phyloP scores from a whole-genome alignment of 2,329 filamentous ascomycete genomes.

The Phyllosticta citribraziliensis region DNA sequence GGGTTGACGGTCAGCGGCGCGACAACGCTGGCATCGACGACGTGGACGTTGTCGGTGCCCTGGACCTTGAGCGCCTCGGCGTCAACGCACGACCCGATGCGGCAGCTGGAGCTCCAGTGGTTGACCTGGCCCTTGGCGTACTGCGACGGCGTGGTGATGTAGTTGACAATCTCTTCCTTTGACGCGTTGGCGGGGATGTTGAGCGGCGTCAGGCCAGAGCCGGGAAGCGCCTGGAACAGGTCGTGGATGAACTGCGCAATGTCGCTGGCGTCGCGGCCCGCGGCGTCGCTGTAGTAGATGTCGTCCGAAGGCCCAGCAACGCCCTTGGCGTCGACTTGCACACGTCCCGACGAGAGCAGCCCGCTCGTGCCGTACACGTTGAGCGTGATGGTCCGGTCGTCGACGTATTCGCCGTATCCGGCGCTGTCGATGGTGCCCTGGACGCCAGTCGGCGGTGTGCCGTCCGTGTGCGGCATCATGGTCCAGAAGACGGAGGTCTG shows the following conservation, averaged over 20 bases:
- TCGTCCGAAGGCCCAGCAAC: slow-evolving; percentile 32
- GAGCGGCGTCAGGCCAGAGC: slow-evolving; percentile 34
- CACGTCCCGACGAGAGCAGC: slow-evolving; percentile 39
- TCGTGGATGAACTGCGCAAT: slow-evolving; percentile 43
- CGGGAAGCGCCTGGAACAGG: slow-evolving; percentile 39
- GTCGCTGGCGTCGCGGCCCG: slow-evolving; percentile 36
- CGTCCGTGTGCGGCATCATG: slow-evolving; percentile 28
- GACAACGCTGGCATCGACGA: slow-evolving; percentile 43
- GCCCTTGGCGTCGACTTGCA: slow-evolving; percentile 37
- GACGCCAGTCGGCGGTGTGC: slow-evolving; percentile 33
- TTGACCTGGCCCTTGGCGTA: slow-evolving; percentile 44
- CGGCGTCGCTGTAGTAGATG: slow-evolving; percentile 33
- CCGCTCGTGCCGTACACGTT: slow-evolving; percentile 50
- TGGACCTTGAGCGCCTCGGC: slow-evolving; percentile 33
- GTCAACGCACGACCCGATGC: slow-evolving; percentile 43
- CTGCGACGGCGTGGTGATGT: slow-evolving; percentile 38
- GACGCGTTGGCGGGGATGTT: slow-evolving; percentile 40
- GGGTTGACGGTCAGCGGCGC: slow-evolving; percentile 45
- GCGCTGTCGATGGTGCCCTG: slow-evolving; percentile 46
- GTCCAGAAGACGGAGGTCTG: slow-evolving; percentile 47
- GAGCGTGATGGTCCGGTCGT: slow-evolving; percentile 42
- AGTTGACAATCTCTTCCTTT: slow-evolving; percentile 38
- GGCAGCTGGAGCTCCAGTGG: slow-evolving; percentile 45
- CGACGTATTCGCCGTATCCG: slow-evolving; percentile 32
- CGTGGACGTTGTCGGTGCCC: slow-evolving; percentile 42